These are phyloP conservation scores for Hypsizygus marmoreus DNA, from an alignment of 768 basidiomycete genomes.

Conservation along the genomic window DNA sequence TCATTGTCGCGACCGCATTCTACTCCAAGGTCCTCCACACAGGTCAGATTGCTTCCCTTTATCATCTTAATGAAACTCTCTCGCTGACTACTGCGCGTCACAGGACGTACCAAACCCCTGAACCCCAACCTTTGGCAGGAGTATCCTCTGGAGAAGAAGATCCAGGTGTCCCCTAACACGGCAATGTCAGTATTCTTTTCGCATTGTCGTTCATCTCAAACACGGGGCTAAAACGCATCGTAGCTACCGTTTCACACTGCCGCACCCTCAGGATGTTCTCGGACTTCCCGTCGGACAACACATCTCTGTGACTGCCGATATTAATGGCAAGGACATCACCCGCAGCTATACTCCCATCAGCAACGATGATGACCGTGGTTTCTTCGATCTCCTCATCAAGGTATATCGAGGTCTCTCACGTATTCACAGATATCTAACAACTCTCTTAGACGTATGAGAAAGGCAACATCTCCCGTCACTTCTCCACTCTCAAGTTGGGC, in stretches of 20 bases:
- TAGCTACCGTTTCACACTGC: constrained; percentile 92
- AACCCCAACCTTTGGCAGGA: constrained; percentile 78
- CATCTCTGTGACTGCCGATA: constrained; percentile 87
- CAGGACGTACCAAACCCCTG: constrained; percentile 67
- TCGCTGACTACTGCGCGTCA: constrained; percentile 6
- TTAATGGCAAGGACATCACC: constrained; percentile 86
- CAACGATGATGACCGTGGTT: constrained; percentile 88
- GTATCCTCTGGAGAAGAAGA: constrained; percentile 82
- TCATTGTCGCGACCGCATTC: constrained; percentile 51
- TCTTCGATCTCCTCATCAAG: constrained; percentile 98
- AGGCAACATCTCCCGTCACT: constrained; percentile 92
- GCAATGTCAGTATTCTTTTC: constrained; percentile 67
- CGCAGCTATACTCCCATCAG: constrained; percentile 96
- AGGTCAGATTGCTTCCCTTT: constrained; percentile 27
- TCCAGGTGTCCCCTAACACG: constrained; percentile 89
- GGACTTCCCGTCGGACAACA: constrained; percentile 98
- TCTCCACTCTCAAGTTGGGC: constrained; percentile 82
- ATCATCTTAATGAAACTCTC: constrained; percentile 14
- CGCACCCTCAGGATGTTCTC: constrained; percentile 71
- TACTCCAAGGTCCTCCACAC: constrained; percentile 55
- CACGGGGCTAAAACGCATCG: background rate
- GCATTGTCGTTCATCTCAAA: background rate
- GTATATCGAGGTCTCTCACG: constrained; percentile 80
- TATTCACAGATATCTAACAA: constrained; percentile 84
- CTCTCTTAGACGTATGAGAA: constrained; percentile 83